Conservation (phyloP, 2,329 filamentous ascomycete species). For the Trichoderma sp. region DNA sequence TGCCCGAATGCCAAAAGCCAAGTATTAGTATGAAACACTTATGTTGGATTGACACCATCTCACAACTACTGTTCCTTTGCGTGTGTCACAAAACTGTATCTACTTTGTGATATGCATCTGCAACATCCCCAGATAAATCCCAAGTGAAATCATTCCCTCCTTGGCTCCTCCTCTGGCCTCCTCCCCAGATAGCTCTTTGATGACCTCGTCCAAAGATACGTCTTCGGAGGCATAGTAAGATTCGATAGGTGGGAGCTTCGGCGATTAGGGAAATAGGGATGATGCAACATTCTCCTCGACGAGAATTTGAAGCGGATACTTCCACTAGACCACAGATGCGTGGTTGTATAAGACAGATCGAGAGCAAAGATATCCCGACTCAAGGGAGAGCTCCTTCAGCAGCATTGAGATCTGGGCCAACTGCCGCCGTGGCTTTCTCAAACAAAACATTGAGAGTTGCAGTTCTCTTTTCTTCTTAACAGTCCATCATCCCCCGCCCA, state of each 20-base stretch:
- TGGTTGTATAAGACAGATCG: slow-evolving; percentile 48
- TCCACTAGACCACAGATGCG: slow-evolving; percentile 30
- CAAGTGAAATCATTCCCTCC: slow-evolving; percentile 76
- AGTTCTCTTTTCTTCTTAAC: background rate
- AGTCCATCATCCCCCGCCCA: background rate
- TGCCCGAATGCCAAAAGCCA: too few relatives aligned
- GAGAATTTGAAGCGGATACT: slow-evolving; percentile 37
- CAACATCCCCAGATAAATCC: slow-evolving; percentile 45
- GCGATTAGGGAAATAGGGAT: slow-evolving; percentile 47
- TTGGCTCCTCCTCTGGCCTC: slow-evolving; percentile 80
- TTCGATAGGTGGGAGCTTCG: slow-evolving; percentile 47
- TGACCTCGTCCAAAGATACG: slow-evolving; percentile 46
- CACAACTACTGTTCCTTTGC: too few relatives aligned
- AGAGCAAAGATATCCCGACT: slow-evolving; percentile 47
- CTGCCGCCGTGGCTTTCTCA: slow-evolving; percentile 41
- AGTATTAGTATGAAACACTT: too few relatives aligned
- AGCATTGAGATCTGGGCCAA: slow-evolving; percentile 47
- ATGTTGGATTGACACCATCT: too few relatives aligned
- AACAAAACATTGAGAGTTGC: too few relatives aligned
- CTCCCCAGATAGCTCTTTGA: slow-evolving; percentile 60
- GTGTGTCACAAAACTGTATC: background rate
- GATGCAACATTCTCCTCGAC: slow-evolving; percentile 31
- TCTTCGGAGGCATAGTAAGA: slow-evolving; percentile 37
- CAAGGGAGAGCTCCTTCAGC: slow-evolving; percentile 44
- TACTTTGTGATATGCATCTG: background rate